Base-by-base conservation (phyloP, 306 rosid species). In the Prosopis cineraria region DNA sequence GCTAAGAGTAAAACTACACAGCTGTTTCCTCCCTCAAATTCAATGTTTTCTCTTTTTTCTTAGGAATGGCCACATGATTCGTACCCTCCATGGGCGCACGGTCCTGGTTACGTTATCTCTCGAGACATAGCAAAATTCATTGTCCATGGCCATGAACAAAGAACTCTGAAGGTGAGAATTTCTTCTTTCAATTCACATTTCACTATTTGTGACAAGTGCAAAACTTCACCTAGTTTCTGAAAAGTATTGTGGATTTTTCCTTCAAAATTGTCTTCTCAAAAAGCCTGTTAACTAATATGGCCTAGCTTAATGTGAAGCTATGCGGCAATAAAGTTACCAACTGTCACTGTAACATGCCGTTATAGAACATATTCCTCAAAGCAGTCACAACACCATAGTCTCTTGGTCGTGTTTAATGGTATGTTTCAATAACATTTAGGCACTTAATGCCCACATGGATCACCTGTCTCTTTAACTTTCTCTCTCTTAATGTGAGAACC, bases 81-180 rank as follows among this genome's bases (percentile, higher is more conserved):
- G 7, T 94, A 89, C 86, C 98, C 98, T 11, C 96, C 94, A 22
- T 94, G 98, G 98, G 98, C 98, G 7, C 98, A 94, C 73, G 98
- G 97, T 77, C 98, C 98, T 6, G 98, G 98, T 48, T 94, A 94
- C 66, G 76, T 92, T 59, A 89, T 94, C 81, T 92, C 98, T 55
- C 90, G 94, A 36, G 97, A 94, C 82, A 89, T 94, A 3, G 98
- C 92, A 55, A 89, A 90, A 68, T 94, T 90, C 55, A 69, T 94
- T 58, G 92, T 85, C 64, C 77, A 45, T 4, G 91, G 91, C 68
- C 97, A 90, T 86, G 91, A 81, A 3, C 88, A 85, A 76, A 83
- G 92, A 90, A 84, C 78, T 69, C 96, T 94, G 76, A 19, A 88
- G 88, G 97, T 94, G 83, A 84, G 43, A 64, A 68, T 70, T 72